These are phyloP conservation scores for Ophiostoma pallidulum DNA, from an alignment of 2,329 filamentous ascomycete species.

Conservation along the genomic window DNA sequence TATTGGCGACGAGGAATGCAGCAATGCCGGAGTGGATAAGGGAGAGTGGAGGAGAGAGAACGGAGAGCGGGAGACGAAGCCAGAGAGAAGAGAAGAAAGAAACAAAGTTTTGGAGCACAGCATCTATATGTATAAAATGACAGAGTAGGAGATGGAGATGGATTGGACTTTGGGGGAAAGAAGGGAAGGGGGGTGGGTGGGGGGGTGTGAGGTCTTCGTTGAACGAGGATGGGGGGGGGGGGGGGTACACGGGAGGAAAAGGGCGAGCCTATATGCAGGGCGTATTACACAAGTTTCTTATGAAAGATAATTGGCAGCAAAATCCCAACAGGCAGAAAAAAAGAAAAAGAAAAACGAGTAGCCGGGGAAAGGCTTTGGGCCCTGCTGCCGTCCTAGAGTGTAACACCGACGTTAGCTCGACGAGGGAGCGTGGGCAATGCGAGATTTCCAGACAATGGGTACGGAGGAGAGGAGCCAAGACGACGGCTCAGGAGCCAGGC, in stretches of 20 bases:
- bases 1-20: no score
- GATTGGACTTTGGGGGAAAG: background rate
- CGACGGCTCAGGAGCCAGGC: no score
- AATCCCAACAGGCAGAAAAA: no score
- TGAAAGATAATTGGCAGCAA: slow-evolving; percentile 6
- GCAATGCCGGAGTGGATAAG: background rate
- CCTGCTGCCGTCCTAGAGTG: no score
- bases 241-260: background rate
- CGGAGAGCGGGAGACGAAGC: background rate
- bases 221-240: background rate
- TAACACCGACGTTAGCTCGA: no score
- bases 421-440: background rate
- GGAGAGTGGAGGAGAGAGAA: background rate
- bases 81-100: background rate
- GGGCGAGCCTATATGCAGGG: background rate
- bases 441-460: no score
- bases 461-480: no score
- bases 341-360: no score
- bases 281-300: slow-evolving; percentile 10
- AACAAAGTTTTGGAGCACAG: slow-evolving; percentile 2
- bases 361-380: no score
- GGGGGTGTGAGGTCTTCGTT: no score
- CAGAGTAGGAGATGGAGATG: no score
- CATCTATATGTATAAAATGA: slow-evolving; percentile 7
- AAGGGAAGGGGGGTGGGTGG: no score